Evolutionary conservation across 1,139 yeast genomes (phyloP).

Genomic region (Candida anutae): DNA sequence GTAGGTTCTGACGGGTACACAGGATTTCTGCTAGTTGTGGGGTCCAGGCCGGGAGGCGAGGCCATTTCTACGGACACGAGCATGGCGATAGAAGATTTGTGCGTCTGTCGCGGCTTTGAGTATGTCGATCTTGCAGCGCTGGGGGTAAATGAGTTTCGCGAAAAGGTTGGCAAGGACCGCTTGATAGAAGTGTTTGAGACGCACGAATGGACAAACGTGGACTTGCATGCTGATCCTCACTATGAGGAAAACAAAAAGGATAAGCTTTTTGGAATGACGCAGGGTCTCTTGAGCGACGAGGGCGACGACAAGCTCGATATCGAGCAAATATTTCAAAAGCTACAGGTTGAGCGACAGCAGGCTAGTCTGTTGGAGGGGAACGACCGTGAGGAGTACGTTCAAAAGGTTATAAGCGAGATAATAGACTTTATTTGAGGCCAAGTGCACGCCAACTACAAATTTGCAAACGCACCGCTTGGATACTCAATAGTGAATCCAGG

Average conservation of each 20-base stretch:
- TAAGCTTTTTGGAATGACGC: conserved; percentile 20
- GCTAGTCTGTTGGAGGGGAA: conserved; percentile 16
- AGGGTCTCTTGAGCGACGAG: conserved; percentile 14
- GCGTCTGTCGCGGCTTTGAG: conserved; percentile 24
- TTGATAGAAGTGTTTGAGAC: conserved; percentile 29
- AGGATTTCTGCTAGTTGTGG: conserved; percentile 21
- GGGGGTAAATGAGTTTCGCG: conserved; percentile 11
- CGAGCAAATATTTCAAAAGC: conserved; percentile 18
- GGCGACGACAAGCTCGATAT: conserved; percentile 14
- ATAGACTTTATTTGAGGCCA: conserved; percentile 24
- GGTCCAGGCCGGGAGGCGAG: conserved; percentile 1
- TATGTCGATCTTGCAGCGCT: conserved; percentile 15
- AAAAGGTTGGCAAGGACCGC: conserved; percentile 16
- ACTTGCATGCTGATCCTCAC: conserved; percentile 4
- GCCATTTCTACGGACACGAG: background rate
- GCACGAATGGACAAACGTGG: conserved; percentile 31
- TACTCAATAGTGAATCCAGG: conserved; percentile 48
- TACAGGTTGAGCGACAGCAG: conserved; percentile 23
- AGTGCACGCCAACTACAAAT: background rate
- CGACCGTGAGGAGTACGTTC: conserved; percentile 23
- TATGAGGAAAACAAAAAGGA: conserved; percentile 14
- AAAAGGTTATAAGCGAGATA: conserved; percentile 27
- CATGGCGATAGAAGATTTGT: conserved; percentile 18
- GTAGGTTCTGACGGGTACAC: conserved; percentile 7
- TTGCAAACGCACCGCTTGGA: background rate